Percentiles rank a stretch among this genome's conserved stretches.
These are phyloP conservation scores for Solanum microdontum DNA, from an alignment of 257 asterid species.

Conservation along the genomic window DNA sequence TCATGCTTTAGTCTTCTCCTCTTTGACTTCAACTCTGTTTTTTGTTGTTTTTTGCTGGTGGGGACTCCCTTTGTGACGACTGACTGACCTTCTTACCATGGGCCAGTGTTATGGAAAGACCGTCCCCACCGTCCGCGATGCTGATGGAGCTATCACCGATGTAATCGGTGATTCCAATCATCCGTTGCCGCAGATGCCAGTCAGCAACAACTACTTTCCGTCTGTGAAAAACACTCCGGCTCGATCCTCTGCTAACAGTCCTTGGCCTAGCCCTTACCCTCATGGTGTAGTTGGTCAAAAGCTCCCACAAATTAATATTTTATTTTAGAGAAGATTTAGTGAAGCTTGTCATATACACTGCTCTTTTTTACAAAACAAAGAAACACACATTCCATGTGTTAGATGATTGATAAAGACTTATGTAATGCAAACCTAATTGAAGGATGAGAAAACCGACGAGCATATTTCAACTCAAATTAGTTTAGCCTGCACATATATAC, in stretches of 20 bases:
- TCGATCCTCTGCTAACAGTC: slow-evolving; percentile 66
- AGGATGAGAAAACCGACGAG: background rate
- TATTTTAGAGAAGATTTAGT: background rate
- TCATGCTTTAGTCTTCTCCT: background rate
- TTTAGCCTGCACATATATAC: background rate
- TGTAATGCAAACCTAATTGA: background rate
- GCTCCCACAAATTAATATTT: background rate
- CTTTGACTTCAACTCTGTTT: slow-evolving; percentile 1
- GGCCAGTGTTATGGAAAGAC: slow-evolving; percentile 87
- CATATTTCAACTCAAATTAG: background rate
- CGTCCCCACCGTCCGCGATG: slow-evolving; percentile 51
- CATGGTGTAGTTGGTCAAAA: slow-evolving; percentile 20
- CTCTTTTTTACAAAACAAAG: background rate
- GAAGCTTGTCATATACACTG: background rate
- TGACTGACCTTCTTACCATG: slow-evolving; percentile 24
- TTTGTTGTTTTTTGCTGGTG: background rate
- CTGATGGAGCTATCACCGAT: slow-evolving; percentile 14
- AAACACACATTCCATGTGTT: background rate
- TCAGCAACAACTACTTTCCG: slow-evolving; percentile 19
- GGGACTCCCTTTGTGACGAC: slow-evolving; percentile 16
- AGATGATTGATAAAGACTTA: background rate
- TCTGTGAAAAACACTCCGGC: slow-evolving; percentile 50
- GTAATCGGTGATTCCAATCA: slow-evolving; percentile 16
- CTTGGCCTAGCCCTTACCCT: slow-evolving; percentile 85
- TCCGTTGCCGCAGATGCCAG: slow-evolving; percentile 21